phyloP scores from a whole-genome alignment of 495 filamentous ascomycete genomes.

The Hypomontagnella monticulosa region DNA sequence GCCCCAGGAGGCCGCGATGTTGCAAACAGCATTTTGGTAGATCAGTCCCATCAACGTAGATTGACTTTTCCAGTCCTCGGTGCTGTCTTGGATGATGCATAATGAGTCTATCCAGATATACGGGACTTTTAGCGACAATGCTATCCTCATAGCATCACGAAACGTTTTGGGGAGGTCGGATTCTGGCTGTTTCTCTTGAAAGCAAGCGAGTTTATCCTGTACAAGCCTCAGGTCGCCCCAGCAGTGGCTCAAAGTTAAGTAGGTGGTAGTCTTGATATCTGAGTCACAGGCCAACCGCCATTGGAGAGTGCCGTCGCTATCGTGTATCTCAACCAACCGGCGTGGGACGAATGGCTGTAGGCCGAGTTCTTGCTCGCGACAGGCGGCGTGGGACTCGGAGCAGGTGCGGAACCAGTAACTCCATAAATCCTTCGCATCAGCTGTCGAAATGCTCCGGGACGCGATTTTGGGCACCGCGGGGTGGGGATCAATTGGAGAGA shows the following conservation, averaged over 20 bases:
- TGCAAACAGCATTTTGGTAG: neutral
- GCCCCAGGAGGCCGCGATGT: neutral
- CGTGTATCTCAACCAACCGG: neutral
- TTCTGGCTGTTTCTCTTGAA: neutral
- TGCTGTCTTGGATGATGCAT: neutral
- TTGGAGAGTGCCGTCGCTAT: neutral
- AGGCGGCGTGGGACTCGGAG: neutral
- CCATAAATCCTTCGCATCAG: slow-evolving; percentile 6
- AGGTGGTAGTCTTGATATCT: neutral
- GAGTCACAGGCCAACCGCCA: neutral
- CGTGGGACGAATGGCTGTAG: neutral
- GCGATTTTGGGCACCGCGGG: neutral
- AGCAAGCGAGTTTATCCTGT: neutral
- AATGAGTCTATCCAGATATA: slow-evolving; percentile 10
- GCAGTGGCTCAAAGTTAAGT: slow-evolving; percentile 12
- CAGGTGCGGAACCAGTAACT: slow-evolving; percentile 11
- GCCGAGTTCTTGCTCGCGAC: neutral
- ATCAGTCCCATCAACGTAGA: neutral
- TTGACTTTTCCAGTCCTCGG: neutral
- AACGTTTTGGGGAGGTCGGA: slow-evolving; percentile 4
- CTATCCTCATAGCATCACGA: slow-evolving; percentile 1
- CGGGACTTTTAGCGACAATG: neutral
- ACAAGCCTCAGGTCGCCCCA: neutral
- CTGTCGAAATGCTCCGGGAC: neutral
- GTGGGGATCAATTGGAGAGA: neutral